Conservation (phyloP, 2,329 filamentous ascomycete genomes). For the Plenodomus tracheiphilus region DNA sequence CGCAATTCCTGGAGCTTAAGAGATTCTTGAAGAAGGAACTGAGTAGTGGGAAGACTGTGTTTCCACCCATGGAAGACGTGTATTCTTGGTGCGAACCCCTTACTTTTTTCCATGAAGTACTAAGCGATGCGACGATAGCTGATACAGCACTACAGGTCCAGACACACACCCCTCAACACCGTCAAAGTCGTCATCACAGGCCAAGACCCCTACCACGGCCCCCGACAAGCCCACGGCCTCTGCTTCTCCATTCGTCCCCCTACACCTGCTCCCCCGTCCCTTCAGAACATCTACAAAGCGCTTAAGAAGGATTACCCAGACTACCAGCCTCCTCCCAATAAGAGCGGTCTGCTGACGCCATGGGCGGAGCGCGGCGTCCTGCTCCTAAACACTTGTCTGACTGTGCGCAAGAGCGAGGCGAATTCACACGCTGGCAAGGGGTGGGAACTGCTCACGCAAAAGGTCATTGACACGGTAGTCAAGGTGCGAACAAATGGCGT, state of each 20-base stretch:
- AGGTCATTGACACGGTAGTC: constrained; percentile 84
- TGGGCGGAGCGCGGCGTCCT: constrained; percentile 95
- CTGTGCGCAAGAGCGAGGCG: constrained; percentile 85
- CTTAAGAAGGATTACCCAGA: constrained; percentile 85
- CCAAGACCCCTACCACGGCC: constrained; percentile 96
- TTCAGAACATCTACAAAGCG: constrained; percentile 90
- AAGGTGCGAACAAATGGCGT: constrained; percentile 77
- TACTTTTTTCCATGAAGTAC: background rate
- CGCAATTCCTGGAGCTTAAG: constrained; percentile 86
- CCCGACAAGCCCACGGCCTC: constrained; percentile 93
- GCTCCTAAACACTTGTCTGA: constrained; percentile 92
- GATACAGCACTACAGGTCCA: constrained; percentile 67
- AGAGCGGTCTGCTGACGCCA: constrained; percentile 80
- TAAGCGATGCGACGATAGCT: constrained; percentile 1
- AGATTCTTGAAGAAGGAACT: constrained; percentile 81
- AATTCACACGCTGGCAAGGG: constrained; percentile 84
- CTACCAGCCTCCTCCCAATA: constrained; percentile 75
- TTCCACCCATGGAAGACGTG: constrained; percentile 84
- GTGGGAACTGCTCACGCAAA: constrained; percentile 93
- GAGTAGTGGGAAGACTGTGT: constrained; percentile 73
- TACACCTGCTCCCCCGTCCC: constrained; percentile 82
- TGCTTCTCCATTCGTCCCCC: constrained; percentile 94
- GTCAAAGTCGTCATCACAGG: constrained; percentile 94
- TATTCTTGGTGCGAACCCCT: constrained; percentile 78
- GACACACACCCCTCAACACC: constrained; percentile 82